phyloP scores from a whole-genome alignment of 78 protist genomes.

The Speleostelium caveatum region DNA sequence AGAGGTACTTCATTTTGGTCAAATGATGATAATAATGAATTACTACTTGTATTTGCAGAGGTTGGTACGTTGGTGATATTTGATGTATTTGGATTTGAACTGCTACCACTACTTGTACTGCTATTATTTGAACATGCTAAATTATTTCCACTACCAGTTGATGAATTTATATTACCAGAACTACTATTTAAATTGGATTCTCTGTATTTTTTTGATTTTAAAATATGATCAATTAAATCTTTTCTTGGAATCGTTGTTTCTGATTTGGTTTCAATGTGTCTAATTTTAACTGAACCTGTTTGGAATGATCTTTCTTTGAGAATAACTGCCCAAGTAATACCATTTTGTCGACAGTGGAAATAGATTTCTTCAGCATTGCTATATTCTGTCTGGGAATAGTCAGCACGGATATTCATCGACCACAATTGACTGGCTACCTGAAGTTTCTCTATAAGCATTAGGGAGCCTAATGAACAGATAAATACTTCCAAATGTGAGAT shows the following conservation, averaged over 20 bases:
- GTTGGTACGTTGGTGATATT: not conserved
- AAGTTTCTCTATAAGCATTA: constrained; percentile 70
- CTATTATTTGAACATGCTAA: not conserved
- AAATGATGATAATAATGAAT: no score
- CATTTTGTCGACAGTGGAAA: constrained; percentile 38
- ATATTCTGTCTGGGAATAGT: constrained; percentile 48
- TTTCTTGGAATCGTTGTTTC: constrained; percentile 22
- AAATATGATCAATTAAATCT: constrained; percentile 42
- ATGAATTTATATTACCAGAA: not conserved
- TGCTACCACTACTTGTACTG: not conserved
- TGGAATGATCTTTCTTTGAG: constrained; percentile 23
- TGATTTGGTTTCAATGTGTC: constrained; percentile 24
- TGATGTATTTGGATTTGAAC: not conserved
- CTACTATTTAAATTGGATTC: not conserved
- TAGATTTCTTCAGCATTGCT: constrained; percentile 42
- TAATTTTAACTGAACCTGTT: constrained; percentile 18
- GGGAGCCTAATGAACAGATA: constrained; percentile 37
- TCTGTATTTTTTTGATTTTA: constrained; percentile 24
- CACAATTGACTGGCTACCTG: constrained; percentile 62
- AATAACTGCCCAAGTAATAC: constrained; percentile 38
- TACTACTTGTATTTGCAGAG: no score
- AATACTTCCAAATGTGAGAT: constrained; percentile 37
- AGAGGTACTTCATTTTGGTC: no score
- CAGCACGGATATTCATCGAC: constrained; percentile 44
- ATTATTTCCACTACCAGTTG: not conserved